A percentile compares a stretch with the other conserved stretches of the same genome.
phyloP scores from a whole-genome alignment of 2,329 filamentous ascomycete species.

The Trichoderma koningiopsis region DNA sequence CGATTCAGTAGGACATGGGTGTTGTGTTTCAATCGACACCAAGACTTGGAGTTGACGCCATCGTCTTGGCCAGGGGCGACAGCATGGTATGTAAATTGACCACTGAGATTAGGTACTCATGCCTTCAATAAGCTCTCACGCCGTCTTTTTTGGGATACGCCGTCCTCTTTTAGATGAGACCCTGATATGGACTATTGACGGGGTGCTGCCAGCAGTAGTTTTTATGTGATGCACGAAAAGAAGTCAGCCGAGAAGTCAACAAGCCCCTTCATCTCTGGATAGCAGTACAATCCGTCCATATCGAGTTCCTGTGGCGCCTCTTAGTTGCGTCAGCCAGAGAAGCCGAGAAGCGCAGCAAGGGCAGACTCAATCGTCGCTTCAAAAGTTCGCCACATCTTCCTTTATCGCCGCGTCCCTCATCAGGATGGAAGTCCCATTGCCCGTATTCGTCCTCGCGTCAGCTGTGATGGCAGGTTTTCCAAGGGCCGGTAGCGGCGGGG shows the following conservation, averaged over 20 bases:
- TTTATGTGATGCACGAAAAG: background rate
- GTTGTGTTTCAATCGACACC: slow-evolving; percentile 11
- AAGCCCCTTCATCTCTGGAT: background rate
- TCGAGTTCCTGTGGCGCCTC: background rate
- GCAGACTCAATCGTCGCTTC: background rate
- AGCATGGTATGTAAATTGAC: background rate
- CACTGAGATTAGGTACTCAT: background rate
- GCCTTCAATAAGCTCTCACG: background rate
- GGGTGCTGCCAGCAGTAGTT: too few species aligned
- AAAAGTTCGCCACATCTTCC: background rate
- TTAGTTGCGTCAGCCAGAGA: background rate
- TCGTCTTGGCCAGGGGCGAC: slow-evolving; percentile 7
- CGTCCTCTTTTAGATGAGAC: background rate
- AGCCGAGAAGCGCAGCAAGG: background rate
- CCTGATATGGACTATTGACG: background rate
- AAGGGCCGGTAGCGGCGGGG: slow-evolving; percentile 29
- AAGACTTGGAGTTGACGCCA: slow-evolving; percentile 18
- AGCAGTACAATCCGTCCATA: background rate
- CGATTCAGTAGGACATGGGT: slow-evolving; percentile 7
- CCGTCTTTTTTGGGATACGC: background rate
- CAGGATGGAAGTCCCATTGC: background rate
- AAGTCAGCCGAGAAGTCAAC: background rate
- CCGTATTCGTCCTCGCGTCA: background rate
- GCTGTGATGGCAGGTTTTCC: background rate
- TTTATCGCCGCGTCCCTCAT: background rate